Percentiles rank a stretch among this genome's conserved stretches.
Conservation (phyloP, 495 filamentous ascomycete species). For the Chaetomium fimeti region DNA sequence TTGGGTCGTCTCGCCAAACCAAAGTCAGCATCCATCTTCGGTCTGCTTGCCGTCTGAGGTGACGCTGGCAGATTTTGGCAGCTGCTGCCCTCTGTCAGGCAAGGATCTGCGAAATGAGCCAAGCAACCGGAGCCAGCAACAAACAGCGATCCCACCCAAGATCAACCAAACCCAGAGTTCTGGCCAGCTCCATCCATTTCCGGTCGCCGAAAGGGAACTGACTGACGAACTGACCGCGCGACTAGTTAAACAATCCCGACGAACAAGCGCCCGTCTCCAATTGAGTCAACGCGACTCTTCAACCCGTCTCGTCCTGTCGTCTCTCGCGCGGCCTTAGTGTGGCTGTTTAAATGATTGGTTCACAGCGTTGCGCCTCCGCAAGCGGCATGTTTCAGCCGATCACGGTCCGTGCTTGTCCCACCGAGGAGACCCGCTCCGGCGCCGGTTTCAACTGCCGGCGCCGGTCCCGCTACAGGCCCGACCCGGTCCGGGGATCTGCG, state of each 20-base stretch:
- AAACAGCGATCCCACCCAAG: neutral
- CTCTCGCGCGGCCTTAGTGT: neutral
- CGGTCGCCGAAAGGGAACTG: no score
- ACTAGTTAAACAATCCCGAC: neutral
- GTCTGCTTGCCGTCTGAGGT: conserved; percentile 6
- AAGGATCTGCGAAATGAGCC: conserved; percentile 13
- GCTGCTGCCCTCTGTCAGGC: conserved; percentile 7
- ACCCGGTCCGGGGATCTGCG: neutral
- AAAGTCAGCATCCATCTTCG: conserved; percentile 5
- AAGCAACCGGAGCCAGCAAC: conserved; percentile 1
- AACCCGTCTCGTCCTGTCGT: neutral
- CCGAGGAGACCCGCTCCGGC: neutral
- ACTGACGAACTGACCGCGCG: no score
- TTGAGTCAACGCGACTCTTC: neutral
- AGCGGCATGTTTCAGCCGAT: neutral
- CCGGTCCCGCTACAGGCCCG: neutral
- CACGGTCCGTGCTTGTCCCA: neutral
- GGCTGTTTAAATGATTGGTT: neutral
- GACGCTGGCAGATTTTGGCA: conserved; percentile 1
- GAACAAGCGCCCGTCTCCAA: neutral
- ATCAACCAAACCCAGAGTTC: neutral
- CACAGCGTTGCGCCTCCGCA: neutral
- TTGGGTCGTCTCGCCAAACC: neutral
- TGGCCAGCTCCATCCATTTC: neutral
- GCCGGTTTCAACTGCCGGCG: neutral